Evolutionary conservation across 2,329 filamentous ascomycete species (phyloP), one percentile per base, ranked within the genome.

Genomic region (Colletotrichum filicis): DNA sequence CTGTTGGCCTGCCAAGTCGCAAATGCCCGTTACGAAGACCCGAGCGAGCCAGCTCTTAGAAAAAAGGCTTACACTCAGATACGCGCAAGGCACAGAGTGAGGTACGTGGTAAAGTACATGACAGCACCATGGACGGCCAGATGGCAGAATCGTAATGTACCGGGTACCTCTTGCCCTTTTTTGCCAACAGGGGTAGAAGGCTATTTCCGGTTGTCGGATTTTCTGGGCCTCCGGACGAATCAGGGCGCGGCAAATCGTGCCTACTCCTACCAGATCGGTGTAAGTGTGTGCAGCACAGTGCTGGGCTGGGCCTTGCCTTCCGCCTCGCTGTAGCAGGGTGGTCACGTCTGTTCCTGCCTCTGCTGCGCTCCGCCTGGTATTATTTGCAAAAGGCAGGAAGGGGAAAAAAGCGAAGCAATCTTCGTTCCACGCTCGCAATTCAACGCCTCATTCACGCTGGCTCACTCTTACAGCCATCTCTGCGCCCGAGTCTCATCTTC

Each of bases 181-280:
- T 65, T 22, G 28, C 30, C 62, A 53, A 64, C 70, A 72, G 66
- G 69, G 70, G 61, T 37, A 11, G 24, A 19, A 65, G 26, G 55
- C 60, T 57, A 68, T 67, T 60, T 63, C 70, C 78, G 76, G 78
- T 62, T 62, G 63, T 55, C 80, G 80, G 80, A 81, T 77, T 77
- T 79, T 81, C 78, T 52, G 12, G 32, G 26, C 11, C 53, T 71
- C 80, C 80, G 80, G 64, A 0, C 80, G 77, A 81, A 81, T 80
- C 26, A 75, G 8, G 35, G 3, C 12, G 8, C 14, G 57, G 11
- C 11, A 64, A 77, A 74, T 66, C 42, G 58, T 66, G 61, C 69
- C 71, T 73, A 70, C 62, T 72, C 74, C 63, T 69, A 76, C 79
- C 67, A 73, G 79, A 80, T 71, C n/a, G 76, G 79, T 74, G 77